phyloP scores from a whole-genome alignment of 345 rosid genomes.

The Acer campestre region DNA sequence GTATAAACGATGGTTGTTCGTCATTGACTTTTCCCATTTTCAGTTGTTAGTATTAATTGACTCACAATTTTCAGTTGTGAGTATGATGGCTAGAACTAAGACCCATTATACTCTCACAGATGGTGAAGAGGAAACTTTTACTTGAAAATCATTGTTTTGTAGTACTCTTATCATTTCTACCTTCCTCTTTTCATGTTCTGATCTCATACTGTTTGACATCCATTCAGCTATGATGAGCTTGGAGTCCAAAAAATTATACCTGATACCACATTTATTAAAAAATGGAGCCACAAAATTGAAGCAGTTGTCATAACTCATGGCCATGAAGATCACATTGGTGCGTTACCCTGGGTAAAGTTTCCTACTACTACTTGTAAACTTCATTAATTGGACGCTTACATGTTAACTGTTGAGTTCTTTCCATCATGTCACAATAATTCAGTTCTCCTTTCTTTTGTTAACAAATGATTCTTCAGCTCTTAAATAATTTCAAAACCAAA shows the following conservation, averaged over 20 bases:
- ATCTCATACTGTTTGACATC: constrained; percentile 17
- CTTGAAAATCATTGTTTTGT: background rate
- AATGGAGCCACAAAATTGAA: constrained; percentile 97
- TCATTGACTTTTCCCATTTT: constrained; percentile 15
- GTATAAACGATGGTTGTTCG: background rate
- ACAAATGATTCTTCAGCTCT: background rate
- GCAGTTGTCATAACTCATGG: constrained; percentile 98
- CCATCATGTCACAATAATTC: background rate
- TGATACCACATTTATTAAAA: constrained; percentile 91
- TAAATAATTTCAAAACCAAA: background rate
- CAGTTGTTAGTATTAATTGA: background rate
- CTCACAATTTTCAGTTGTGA: background rate
- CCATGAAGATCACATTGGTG: constrained; percentile 99
- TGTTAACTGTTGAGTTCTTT: constrained; percentile 6
- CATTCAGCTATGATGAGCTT: constrained; percentile 81
- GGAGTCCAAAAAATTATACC: constrained; percentile 96
- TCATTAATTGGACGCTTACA: background rate
- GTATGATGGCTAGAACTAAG: background rate
- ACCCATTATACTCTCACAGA: background rate
- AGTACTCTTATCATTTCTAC: constrained; percentile 11
- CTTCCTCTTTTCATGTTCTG: constrained; percentile 11
- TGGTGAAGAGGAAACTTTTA: background rate
- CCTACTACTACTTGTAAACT: constrained; percentile 40
- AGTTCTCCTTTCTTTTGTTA: background rate
- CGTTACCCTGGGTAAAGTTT: constrained; percentile 99